Evolutionary conservation across 345 rosid species (phyloP).

Genomic region (Euphorbia lathyris): DNA sequence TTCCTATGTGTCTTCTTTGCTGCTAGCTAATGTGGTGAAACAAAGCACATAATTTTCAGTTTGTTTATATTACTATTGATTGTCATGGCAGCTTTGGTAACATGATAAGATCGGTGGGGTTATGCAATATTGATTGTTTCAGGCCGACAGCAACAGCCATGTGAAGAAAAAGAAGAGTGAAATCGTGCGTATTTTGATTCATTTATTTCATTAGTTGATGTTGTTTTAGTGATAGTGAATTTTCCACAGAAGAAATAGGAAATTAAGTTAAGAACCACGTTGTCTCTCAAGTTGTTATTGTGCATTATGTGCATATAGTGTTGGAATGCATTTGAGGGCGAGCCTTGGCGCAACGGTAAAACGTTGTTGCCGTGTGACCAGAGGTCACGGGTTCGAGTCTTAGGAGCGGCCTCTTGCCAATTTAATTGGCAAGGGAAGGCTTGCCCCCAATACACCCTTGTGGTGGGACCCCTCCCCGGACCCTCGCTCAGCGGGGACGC

Average conservation of each 20-base stretch:
- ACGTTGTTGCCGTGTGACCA: too few species aligned
- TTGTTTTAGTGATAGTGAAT: slow-evolving; percentile 22
- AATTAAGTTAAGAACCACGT: slow-evolving; percentile 19
- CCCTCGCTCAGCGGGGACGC: too few species aligned
- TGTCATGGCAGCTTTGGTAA: slow-evolving; percentile 65
- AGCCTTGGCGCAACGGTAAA: too few species aligned
- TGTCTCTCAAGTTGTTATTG: slow-evolving; percentile 11
- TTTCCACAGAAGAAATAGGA: slow-evolving; percentile 26
- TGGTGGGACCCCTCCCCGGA: too few species aligned
- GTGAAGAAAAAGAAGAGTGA: slow-evolving; percentile 30
- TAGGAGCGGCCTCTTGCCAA: too few species aligned
- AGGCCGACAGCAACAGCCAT: slow-evolving; percentile 60
- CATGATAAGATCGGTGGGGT: slow-evolving; percentile 81
- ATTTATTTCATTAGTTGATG: slow-evolving; percentile 19
- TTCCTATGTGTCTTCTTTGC: background rate
- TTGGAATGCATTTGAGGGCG: slow-evolving; percentile 3
- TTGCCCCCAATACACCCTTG: too few species aligned
- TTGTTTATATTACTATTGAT: slow-evolving; percentile 9
- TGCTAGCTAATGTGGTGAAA: background rate
- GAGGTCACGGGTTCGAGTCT: too few species aligned
- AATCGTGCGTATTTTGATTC: slow-evolving; percentile 26
- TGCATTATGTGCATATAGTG: background rate
- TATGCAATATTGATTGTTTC: slow-evolving; percentile 92
- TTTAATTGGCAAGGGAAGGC: too few species aligned
- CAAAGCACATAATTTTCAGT: background rate